Evolutionary conservation across 805 yeast genomes (phyloP), one percentile per base, ranked within the genome.

Genomic region (Grigorovia transvaalensis): DNA sequence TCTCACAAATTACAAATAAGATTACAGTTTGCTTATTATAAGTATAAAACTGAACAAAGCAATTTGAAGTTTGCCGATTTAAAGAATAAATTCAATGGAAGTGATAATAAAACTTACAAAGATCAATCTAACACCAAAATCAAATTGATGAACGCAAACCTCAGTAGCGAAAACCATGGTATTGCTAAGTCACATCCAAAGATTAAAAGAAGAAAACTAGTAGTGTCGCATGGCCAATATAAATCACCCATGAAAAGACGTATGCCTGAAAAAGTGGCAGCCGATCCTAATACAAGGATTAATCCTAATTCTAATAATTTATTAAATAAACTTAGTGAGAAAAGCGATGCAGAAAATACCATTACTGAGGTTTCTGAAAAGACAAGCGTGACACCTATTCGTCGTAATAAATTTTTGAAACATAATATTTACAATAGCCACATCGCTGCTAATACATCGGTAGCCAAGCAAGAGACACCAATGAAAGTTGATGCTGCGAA

Each of bases 11-110:
- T 79, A 53, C 73, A 74, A 56, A 64, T 74, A 53, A 71, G 80
- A 55, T 63, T 79, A 23, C 75, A 75, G 56, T 59, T 78, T 48
- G 83, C 83, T 1, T 75, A 75, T 57, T 78, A 72, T 61, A 79
- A 78, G 58, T 72, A 74, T 45, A 70, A 70, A 51, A 77, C 81
- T 1, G 72, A 76, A 55, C 81, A 78, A 59, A 65, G 57, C 18
- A 59, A 60, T 38, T 35, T 58, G n/a, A 59, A 58, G 35, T 59
- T 57, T 43, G 50, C 53, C 33, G 59, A 58, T 19, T 43, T 58
- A 17, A 56, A 58, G 27, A 50, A 30, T 18, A 45, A 35, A 23
- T 17, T 44, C 19, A 6, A 30, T 42, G 18, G 27, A 20, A 23
- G 8, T 15, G 15, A 33, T 18, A 17, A 29, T 4, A 33, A 43